Conservation (phyloP, 2,329 filamentous ascomycete genomes). For the Nothopassalora personata region DNA sequence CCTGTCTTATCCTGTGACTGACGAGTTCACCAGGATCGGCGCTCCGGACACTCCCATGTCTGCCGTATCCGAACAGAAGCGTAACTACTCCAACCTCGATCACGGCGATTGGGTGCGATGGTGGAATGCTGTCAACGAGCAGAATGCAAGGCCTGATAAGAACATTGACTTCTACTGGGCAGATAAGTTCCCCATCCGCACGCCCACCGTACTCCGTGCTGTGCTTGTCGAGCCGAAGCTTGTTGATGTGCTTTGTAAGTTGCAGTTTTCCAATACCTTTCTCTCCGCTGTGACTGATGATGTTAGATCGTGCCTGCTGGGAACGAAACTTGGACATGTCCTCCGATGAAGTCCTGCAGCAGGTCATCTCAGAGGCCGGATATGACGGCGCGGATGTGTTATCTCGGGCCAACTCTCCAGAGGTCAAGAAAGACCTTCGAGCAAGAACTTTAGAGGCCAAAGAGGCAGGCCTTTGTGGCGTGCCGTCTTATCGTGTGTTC, state of each 20-base stretch:
- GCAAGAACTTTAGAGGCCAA: conserved; percentile 18
- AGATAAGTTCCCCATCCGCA: conserved; percentile 21
- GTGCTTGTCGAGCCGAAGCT: conserved; percentile 16
- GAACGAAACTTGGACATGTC: conserved; percentile 24
- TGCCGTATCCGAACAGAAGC: conserved; percentile 19
- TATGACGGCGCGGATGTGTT: conserved; percentile 13
- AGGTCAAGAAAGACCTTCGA: conserved; percentile 19
- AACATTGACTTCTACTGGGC: conserved; percentile 22
- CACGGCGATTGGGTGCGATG: conserved; percentile 22
- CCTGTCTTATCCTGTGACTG: neutral
- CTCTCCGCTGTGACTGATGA: conserved; percentile 2
- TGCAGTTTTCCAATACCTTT: too few relatives aligned
- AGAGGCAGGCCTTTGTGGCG: conserved; percentile 19
- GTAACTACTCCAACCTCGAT: conserved; percentile 17
- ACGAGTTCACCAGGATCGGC: conserved; percentile 11
- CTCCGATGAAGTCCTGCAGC: conserved; percentile 12
- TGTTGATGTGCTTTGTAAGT: conserved; percentile 15
- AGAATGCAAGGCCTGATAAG: conserved; percentile 16
- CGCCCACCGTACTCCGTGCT: conserved; percentile 16
- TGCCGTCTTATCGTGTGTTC: conserved; percentile 21
- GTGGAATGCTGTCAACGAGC: conserved; percentile 22
- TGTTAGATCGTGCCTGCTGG: conserved; percentile 22
- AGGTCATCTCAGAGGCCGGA: conserved; percentile 18
- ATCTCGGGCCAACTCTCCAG: conserved; percentile 9
- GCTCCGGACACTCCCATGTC: conserved; percentile 18